Evolutionary conservation across 139 green algal genomes (phyloP).

Genomic region (Ulvella scutata): DNA sequence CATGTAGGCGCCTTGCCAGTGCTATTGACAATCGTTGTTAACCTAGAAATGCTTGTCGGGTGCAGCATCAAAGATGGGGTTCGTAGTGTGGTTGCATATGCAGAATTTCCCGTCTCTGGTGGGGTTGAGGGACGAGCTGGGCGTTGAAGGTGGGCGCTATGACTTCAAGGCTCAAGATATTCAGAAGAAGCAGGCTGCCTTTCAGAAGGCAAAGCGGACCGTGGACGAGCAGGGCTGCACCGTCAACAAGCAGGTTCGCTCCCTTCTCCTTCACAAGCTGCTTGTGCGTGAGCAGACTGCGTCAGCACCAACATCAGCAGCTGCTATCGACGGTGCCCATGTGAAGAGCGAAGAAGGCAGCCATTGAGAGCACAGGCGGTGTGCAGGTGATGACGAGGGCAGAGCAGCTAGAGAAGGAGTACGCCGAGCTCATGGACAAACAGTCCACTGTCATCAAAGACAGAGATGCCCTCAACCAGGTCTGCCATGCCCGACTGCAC

Average conservation of each 20-base stretch:
- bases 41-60: too few relatives aligned
- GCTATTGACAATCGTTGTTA: too few relatives aligned
- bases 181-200: not conserved
- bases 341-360: not conserved
- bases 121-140: not conserved
- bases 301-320: too few relatives aligned
- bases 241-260: conserved; percentile 54
- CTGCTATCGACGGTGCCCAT: too few relatives aligned
- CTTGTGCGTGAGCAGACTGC: too few relatives aligned
- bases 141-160: not conserved
- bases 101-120: not conserved
- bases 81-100: not conserved
- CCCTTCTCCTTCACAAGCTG: too few relatives aligned
- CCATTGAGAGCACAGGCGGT: too few relatives aligned
- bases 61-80: too few relatives aligned
- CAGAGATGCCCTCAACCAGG: conserved; percentile 62
- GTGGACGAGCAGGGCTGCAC: conserved; percentile 14
- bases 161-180: not conserved
- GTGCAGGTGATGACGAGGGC: conserved; percentile 69
- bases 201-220: conserved; percentile 9
- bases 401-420: conserved; percentile 80
- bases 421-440: conserved; percentile 59
- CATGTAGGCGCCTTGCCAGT: too few relatives aligned
- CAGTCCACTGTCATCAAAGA: conserved; percentile 58
- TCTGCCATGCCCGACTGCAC: too few relatives aligned